phyloP scores from a whole-genome alignment of 768 basidiomycete species.

The Mycena rebaudengoi region DNA sequence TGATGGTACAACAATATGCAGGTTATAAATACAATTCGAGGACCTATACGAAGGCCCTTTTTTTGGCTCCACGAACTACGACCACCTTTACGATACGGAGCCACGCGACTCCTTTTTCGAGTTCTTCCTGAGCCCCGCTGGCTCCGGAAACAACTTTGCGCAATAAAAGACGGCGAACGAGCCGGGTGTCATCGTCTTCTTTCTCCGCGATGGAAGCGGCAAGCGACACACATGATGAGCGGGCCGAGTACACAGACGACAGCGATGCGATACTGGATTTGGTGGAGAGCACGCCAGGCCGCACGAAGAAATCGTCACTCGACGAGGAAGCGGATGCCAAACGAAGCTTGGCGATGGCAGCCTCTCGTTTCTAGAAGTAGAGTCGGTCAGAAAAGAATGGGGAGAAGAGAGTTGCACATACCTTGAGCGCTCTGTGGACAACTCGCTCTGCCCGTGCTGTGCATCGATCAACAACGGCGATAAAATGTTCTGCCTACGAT shows the following conservation, averaged over 20 bases:
- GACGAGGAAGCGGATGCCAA: slow-evolving; percentile 29
- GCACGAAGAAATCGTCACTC: slow-evolving; percentile 30
- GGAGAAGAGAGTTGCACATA: slow-evolving; percentile 33
- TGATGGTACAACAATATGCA: slow-evolving; percentile 22
- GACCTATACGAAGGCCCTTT: slow-evolving; percentile 47
- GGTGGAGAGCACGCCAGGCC: slow-evolving; percentile 37
- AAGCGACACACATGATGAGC: slow-evolving; percentile 56
- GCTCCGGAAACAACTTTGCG: slow-evolving; percentile 70
- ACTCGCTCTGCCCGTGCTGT: slow-evolving; percentile 66
- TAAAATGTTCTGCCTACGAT: slow-evolving; percentile 63
- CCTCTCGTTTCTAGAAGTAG: slow-evolving; percentile 57
- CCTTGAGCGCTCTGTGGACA: slow-evolving; percentile 63
- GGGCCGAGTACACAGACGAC: slow-evolving; percentile 49
- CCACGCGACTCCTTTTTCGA: slow-evolving; percentile 69
- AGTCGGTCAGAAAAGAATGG: background rate
- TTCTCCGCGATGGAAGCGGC: slow-evolving; percentile 58
- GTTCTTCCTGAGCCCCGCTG: slow-evolving; percentile 66
- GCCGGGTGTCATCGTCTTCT: slow-evolving; percentile 71
- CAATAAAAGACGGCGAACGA: slow-evolving; percentile 67
- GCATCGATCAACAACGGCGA: slow-evolving; percentile 62
- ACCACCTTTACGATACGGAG: slow-evolving; percentile 71
- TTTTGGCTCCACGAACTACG: slow-evolving; percentile 63
- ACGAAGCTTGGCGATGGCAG: slow-evolving; percentile 54
- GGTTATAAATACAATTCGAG: slow-evolving; percentile 14
- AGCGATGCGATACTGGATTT: slow-evolving; percentile 54